These are phyloP conservation scores for Populus euphratica DNA, from an alignment of 345 rosid genomes.

Conservation along the genomic window DNA sequence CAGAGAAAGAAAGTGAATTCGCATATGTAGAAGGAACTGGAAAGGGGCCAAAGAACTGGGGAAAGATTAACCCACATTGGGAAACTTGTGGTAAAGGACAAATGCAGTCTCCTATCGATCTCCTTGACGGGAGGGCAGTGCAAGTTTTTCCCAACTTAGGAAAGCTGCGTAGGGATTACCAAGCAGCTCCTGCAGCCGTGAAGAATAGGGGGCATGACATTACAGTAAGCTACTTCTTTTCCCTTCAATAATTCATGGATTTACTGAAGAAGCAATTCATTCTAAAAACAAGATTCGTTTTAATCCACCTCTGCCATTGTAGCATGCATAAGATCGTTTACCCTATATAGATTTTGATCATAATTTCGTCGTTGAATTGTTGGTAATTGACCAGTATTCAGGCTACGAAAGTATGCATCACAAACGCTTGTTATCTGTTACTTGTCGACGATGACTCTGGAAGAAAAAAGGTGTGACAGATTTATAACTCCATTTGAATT, in stretches of 20 bases:
- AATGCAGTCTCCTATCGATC: constrained; percentile 68
- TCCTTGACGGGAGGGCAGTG: constrained; percentile 23
- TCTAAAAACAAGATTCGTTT: background rate
- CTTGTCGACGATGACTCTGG: background rate
- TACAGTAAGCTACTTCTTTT: constrained; percentile 24
- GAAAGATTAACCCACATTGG: constrained; percentile 48
- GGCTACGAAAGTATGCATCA: background rate
- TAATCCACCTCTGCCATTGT: background rate
- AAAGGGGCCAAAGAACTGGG: constrained; percentile 54
- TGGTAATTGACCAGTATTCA: background rate
- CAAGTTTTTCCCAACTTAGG: constrained; percentile 27
- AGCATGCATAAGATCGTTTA: background rate
- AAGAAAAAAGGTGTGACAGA: too few relatives aligned
- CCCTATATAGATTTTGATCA: background rate
- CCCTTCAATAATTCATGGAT: background rate
- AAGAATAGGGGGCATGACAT: constrained; percentile 68
- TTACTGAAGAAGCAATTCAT: background rate
- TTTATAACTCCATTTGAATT: background rate
- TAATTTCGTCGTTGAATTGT: background rate
- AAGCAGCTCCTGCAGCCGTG: constrained; percentile 52
- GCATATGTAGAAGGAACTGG: constrained; percentile 33
- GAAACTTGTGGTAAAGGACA: constrained; percentile 45
- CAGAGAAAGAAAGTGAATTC: constrained; percentile 45
- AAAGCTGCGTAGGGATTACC: constrained; percentile 40
- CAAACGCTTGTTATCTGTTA: too few relatives aligned